phyloP scores from a whole-genome alignment of 2,329 filamentous ascomycete species.

The Trichoderma afroharzianum region DNA sequence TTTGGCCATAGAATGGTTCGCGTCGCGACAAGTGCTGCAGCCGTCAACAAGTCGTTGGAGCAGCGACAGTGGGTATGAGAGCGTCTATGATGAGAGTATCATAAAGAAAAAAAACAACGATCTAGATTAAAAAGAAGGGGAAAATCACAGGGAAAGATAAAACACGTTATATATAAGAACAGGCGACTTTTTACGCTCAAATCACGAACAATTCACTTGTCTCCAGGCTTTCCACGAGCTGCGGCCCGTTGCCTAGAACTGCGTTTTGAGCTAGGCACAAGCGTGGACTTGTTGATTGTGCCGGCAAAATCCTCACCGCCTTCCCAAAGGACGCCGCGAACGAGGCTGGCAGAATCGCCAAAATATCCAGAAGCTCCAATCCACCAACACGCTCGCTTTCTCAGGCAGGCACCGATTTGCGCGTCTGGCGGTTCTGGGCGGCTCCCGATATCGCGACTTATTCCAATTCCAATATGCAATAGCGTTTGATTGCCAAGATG shows the following conservation, averaged over 20 bases:
- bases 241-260: constrained; percentile 7
- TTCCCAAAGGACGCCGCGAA: constrained; percentile 23
- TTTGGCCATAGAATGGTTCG: neutral
- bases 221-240: neutral
- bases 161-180: neutral
- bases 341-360: constrained; percentile 32
- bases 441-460: constrained; percentile 20
- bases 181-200: neutral
- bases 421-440: constrained; percentile 21
- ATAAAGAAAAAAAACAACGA: neutral
- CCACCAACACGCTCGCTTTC: constrained; percentile 15
- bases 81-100: neutral
- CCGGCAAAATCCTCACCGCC: constrained; percentile 38
- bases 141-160: neutral
- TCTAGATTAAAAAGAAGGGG: neutral
- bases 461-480: constrained; percentile 42
- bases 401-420: constrained; percentile 25
- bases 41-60: neutral
- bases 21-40: neutral
- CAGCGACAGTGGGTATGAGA: neutral
- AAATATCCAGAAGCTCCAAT: constrained; percentile 19
- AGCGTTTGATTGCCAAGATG: constrained; percentile 53
- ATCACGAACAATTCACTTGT: neutral
- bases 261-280: neutral
- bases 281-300: neutral